A percentile compares a stretch with the other conserved stretches of the same genome.
These are phyloP conservation scores for Verbascum thapsus DNA, from an alignment of 257 asterid species.

Conservation along the genomic window DNA sequence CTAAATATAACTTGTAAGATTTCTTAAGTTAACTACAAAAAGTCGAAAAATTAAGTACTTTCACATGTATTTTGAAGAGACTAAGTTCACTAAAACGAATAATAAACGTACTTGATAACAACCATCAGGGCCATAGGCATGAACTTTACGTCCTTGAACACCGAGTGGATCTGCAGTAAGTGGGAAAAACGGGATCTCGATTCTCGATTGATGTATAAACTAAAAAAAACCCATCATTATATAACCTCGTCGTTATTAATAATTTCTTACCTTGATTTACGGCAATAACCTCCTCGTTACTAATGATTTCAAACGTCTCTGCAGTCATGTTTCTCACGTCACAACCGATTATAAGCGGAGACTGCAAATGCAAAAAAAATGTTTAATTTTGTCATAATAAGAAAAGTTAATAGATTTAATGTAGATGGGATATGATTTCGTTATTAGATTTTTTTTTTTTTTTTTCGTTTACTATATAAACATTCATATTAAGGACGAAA, in stretches of 20 bases:
- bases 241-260: no score
- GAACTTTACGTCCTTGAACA: constrained; percentile 90
- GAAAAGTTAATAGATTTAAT: background rate
- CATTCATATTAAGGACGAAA: no score
- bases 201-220: background rate
- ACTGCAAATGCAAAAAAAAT: constrained; percentile 49
- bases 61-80: no score
- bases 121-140: constrained; percentile 56
- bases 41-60: background rate
- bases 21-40: no score
- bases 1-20: no score
- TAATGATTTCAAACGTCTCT: constrained; percentile 69
- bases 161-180: constrained; percentile 74
- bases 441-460: background rate
- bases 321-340: constrained; percentile 86
- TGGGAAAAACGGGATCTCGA: background rate
- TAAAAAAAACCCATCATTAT: background rate
- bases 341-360: constrained; percentile 90
- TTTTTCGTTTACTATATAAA: background rate
- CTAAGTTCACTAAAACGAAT: no score
- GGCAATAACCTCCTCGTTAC: constrained; percentile 80
- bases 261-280: constrained; percentile 82
- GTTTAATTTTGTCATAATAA: background rate
- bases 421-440: background rate
- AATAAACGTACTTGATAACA: constrained; percentile 55